Conservation (phyloP, 331 rosid species). For the Acacia pycnantha region DNA sequence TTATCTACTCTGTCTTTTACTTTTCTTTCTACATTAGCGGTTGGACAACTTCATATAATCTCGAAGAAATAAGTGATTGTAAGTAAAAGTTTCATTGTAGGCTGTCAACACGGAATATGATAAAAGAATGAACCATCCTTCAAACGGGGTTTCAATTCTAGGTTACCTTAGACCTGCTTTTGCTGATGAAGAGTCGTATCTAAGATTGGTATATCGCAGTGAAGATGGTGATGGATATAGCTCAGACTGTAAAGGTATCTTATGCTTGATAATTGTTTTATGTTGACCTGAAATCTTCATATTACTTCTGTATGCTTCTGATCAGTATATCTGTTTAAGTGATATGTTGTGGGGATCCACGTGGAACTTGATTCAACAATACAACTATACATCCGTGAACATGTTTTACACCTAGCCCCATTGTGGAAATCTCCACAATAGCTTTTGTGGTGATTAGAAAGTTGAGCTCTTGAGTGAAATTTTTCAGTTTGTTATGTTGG, state of each 20-base stretch:
- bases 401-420: neutral
- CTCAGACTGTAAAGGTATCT: conserved; percentile 68
- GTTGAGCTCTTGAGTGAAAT: neutral
- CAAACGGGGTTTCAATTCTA: conserved; percentile 84
- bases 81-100: conserved; percentile 45
- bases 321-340: neutral
- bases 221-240: conserved; percentile 58
- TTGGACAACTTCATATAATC: conserved; percentile 15
- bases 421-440: neutral
- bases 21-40: neutral
- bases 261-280: neutral
- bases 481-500: neutral
- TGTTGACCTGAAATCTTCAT: neutral
- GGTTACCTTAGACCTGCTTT: conserved; percentile 84
- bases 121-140: conserved; percentile 71
- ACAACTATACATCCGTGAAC: neutral
- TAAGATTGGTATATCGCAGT: conserved; percentile 50
- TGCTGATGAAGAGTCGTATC: conserved; percentile 70
- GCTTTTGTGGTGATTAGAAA: neutral
- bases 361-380: neutral
- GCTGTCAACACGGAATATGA: conserved; percentile 52
- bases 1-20: neutral
- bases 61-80: conserved; percentile 27
- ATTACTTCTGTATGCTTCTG: neutral
- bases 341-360: neutral